Evolutionary conservation across 2,329 filamentous ascomycete genomes (phyloP).

Genomic region (Exophiala aquamarina): DNA sequence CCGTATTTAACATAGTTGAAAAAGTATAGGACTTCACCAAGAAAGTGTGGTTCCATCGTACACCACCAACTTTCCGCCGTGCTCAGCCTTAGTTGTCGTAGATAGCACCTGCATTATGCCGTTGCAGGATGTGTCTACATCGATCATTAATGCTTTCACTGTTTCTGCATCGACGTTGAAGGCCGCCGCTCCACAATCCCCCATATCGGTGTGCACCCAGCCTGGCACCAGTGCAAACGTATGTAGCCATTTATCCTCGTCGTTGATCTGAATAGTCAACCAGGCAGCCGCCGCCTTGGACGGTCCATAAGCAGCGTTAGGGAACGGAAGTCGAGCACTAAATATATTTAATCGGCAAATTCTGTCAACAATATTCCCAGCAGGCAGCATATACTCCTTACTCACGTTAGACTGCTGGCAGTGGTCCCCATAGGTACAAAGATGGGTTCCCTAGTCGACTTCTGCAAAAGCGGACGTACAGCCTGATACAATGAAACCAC

Average conservation of each 20-base stretch:
- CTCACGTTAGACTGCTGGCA: constrained; percentile 27
- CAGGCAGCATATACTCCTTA: constrained; percentile 15
- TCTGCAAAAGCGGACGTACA: constrained; percentile 33
- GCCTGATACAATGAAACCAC: constrained; percentile 36
- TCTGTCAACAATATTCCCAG: too few species aligned
- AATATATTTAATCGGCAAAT: too few species aligned
- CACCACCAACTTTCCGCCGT: constrained; percentile 17
- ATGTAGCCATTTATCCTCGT: constrained; percentile 27
- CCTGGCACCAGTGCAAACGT: constrained; percentile 27
- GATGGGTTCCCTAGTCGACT: constrained; percentile 31
- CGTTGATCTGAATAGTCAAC: constrained; percentile 31
- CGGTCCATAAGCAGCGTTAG: constrained; percentile 32
- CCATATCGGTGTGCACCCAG: constrained; percentile 22
- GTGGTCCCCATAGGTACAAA: constrained; percentile 35
- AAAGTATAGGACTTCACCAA: too few species aligned
- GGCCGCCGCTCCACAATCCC: background rate
- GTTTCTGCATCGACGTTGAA: background rate
- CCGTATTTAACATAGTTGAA: too few species aligned
- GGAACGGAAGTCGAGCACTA: constrained; percentile 18
- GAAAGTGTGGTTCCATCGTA: too few species aligned
- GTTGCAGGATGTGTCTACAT: background rate
- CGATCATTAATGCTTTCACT: background rate
- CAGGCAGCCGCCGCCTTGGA: constrained; percentile 36
- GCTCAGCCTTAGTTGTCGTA: constrained; percentile 13
- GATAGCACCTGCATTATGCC: constrained; percentile 2